Evolutionary conservation across 208 protist species (phyloP).

Genomic region (Strigomonas culicis): DNA sequence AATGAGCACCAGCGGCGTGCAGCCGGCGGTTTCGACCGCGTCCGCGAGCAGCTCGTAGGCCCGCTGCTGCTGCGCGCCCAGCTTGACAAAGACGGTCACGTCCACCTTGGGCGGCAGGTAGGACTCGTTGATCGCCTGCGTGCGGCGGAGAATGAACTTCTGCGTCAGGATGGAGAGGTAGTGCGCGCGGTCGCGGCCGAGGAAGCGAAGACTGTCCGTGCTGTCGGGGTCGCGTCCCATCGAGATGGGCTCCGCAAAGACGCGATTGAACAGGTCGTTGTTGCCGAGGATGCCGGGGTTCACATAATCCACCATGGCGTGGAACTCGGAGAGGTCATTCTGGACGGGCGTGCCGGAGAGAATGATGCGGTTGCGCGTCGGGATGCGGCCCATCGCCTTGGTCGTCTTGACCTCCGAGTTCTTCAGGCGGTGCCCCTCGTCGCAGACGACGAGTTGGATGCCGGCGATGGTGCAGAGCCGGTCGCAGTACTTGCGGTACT

Average conservation of each 20-base stretch:
- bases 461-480: conserved; percentile 54
- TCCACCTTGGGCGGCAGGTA: conserved; percentile 84
- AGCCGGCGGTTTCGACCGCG: conserved; percentile 47
- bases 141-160: conserved; percentile 78
- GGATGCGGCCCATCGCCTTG: conserved; percentile 80
- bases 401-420: conserved; percentile 86
- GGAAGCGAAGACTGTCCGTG: conserved; percentile 52
- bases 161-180: conserved; percentile 80
- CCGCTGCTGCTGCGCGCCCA: conserved; percentile 48
- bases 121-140: conserved; percentile 81
- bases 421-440: conserved; percentile 86
- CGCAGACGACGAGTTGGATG: conserved; percentile 79
- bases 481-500: conserved; percentile 74
- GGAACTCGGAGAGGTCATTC: conserved; percentile 90
- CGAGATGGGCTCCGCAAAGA: conserved; percentile 76
- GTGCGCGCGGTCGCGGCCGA: conserved; percentile 74
- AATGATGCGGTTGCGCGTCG: conserved; percentile 88
- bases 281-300: conserved; percentile 82
- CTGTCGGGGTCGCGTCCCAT: conserved; percentile 60
- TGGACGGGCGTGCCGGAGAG: conserved; percentile 90
- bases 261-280: conserved; percentile 71
- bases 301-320: conserved; percentile 87
- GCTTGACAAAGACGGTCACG: conserved; percentile 80
- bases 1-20: conserved; percentile 79
- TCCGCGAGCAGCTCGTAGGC: conserved; percentile 68